Conservation (phyloP, 1,284 basidiomycete species). For the Gastroboletus turbinatus region DNA sequence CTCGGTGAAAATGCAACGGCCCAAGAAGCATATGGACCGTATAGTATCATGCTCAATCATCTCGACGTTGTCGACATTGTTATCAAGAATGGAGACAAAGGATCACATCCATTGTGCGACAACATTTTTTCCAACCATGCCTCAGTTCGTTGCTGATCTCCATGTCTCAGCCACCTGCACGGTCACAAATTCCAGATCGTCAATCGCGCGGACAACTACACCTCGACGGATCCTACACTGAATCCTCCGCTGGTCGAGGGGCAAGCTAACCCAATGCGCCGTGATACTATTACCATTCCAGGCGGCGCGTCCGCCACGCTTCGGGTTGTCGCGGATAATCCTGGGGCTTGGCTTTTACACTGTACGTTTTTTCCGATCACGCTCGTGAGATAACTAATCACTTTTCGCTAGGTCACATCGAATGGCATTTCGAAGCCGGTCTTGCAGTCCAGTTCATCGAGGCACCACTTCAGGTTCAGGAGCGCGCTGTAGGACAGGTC, state of each 20-base stretch:
- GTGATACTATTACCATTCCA: conserved; percentile 76
- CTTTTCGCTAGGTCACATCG: conserved; percentile 62
- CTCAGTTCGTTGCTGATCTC: background rate
- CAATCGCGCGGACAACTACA: conserved; percentile 68
- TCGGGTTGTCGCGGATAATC: conserved; percentile 76
- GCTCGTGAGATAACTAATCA: background rate
- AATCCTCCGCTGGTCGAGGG: conserved; percentile 82
- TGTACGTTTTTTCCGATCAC: conserved; percentile 45
- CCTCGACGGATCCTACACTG: conserved; percentile 71
- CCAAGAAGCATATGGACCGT: conserved; percentile 75
- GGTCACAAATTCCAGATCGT: conserved; percentile 85
- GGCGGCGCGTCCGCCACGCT: conserved; percentile 61
- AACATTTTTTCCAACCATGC: background rate
- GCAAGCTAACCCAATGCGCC: conserved; percentile 81
- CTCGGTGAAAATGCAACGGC: conserved; percentile 75
- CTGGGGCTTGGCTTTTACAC: conserved; percentile 82
- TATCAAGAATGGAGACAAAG: conserved; percentile 76
- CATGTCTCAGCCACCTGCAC: conserved; percentile 63
- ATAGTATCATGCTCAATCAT: conserved; percentile 73
- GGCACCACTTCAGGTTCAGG: conserved; percentile 65
- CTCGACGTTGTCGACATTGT: conserved; percentile 79
- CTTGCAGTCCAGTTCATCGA: conserved; percentile 79
- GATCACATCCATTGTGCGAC: conserved; percentile 79
- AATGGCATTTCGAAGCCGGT: conserved; percentile 80
- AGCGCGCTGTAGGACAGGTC: conserved; percentile 37